Conservation (phyloP, 345 rosid species). For the Gynandropsis gynandra region DNA sequence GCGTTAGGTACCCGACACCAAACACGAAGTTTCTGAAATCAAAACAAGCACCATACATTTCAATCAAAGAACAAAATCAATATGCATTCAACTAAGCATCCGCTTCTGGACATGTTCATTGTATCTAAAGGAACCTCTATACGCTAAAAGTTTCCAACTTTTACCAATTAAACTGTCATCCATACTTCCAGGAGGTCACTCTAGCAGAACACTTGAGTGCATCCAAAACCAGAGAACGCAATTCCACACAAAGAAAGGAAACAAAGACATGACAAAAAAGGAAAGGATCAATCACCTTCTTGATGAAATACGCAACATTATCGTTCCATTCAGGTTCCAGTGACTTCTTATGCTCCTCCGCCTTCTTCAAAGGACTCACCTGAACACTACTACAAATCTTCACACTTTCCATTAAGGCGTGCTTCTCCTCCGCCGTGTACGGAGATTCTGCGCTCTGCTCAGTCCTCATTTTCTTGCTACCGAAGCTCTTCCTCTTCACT, state of each 20-base stretch:
- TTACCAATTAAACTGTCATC: neutral
- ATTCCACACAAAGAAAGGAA: neutral
- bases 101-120: neutral
- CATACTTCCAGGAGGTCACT: conserved; percentile 1
- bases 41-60: conserved; percentile 1
- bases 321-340: conserved; percentile 57
- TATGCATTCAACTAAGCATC: neutral
- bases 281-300: conserved; percentile 45
- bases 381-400: conserved; percentile 17
- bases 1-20: conserved; percentile 68
- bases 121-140: neutral
- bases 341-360: conserved; percentile 19
- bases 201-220: neutral
- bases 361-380: conserved; percentile 14
- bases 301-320: conserved; percentile 67
- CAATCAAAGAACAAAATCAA: conserved; percentile 5
- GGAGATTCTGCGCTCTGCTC: conserved; percentile 55
- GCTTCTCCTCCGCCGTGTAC: conserved; percentile 24
- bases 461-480: conserved; percentile 71
- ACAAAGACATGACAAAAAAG: neutral
- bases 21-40: conserved; percentile 63
- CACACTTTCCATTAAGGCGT: conserved; percentile 20
- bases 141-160: neutral
- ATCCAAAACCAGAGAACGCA: too few relatives aligned
- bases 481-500: conserved; percentile 51